Base-by-base conservation (phyloP, 805 yeast species). In the Sungouiella thailandica region DNA sequence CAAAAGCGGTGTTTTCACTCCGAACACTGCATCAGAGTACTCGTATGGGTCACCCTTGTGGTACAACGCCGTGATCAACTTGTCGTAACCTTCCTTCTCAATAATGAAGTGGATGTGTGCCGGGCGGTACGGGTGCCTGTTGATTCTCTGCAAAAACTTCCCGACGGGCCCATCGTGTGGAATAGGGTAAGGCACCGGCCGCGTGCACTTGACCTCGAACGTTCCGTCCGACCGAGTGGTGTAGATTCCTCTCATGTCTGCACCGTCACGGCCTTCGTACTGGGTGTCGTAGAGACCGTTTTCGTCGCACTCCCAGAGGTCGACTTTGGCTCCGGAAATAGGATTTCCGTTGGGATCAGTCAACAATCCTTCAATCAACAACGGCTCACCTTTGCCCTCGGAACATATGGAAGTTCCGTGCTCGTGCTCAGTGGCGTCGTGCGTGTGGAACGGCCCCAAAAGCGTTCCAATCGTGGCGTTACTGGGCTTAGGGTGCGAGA, bases 401-500 rank as follows among this genome's bases (percentile, higher is more conserved):
- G 50, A 41, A 36, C 42, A 36, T 15, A 49, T 46, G 2, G 46
- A 37, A 12, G 34, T 32, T 17, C 49, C 53, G 18, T 34, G 34
- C 17, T 40, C 42, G 26, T 43, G 44, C 23, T 33, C 34, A 17
- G 34, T 47, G 24, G 52, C 53, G 35, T 47, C 52, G 31, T 49
- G 53, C 5, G 53, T 49, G 25, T 49, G 53, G 37, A 49, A 49
- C 25, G 53, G 53, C 5, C 53, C 52, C 29, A 49, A 36, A 24
- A 49, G 36, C 10, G 53, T 49, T 7, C 53, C 53, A 17, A 44
- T 31, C 10, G 53, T 49, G 13, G 53, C 53, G 15, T 29, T 28
- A 10, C 34, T 29, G n/a, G 53, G 53, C 31, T 49, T 49, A 11
- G 53, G 53, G 29, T 49, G 46, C 9, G 51, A 46, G 12, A 49